A percentile compares a stretch with the other conserved stretches of the same genome.
These are phyloP conservation scores for Penicillium salamii DNA, from an alignment of 495 filamentous ascomycete genomes.

Conservation along the genomic window DNA sequence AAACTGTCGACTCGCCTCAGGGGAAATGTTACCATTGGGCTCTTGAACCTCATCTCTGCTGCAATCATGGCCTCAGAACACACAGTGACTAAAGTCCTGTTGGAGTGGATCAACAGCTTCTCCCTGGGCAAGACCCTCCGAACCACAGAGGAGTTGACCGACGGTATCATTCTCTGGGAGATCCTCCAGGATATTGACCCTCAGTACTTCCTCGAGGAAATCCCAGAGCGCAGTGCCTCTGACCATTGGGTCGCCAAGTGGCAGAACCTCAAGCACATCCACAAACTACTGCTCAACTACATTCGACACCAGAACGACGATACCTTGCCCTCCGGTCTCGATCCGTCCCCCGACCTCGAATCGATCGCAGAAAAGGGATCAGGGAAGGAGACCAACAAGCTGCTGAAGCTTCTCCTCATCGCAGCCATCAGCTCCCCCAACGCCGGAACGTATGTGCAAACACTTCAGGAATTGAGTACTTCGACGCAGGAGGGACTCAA, in stretches of 20 bases:
- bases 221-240: slow-evolving; percentile 54
- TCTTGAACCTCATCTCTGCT: slow-evolving; percentile 8
- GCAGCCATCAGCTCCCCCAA: slow-evolving; percentile 59
- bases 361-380: slow-evolving; percentile 50
- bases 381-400: slow-evolving; percentile 48
- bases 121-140: slow-evolving; percentile 44
- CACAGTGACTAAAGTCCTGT: slow-evolving; percentile 47
- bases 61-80: slow-evolving; percentile 42
- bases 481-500: slow-evolving; percentile 46
- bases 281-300: slow-evolving; percentile 63
- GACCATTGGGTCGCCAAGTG: slow-evolving; percentile 51
- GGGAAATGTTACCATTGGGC: not conserved
- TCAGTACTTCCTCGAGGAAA: slow-evolving; percentile 62
- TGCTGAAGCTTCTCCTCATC: slow-evolving; percentile 62
- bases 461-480: slow-evolving; percentile 45
- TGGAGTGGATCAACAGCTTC: slow-evolving; percentile 60
- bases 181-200: slow-evolving; percentile 66
- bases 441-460: slow-evolving; percentile 52
- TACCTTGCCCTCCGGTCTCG: slow-evolving; percentile 44
- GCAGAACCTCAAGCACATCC: slow-evolving; percentile 66
- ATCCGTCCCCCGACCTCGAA: slow-evolving; percentile 55
- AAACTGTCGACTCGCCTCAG: not conserved
- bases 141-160: slow-evolving; percentile 62
- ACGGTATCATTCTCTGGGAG: slow-evolving; percentile 72
- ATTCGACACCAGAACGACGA: slow-evolving; percentile 57